phyloP scores from a whole-genome alignment of 2,329 filamentous ascomycete genomes.

The Claviceps sp. region DNA sequence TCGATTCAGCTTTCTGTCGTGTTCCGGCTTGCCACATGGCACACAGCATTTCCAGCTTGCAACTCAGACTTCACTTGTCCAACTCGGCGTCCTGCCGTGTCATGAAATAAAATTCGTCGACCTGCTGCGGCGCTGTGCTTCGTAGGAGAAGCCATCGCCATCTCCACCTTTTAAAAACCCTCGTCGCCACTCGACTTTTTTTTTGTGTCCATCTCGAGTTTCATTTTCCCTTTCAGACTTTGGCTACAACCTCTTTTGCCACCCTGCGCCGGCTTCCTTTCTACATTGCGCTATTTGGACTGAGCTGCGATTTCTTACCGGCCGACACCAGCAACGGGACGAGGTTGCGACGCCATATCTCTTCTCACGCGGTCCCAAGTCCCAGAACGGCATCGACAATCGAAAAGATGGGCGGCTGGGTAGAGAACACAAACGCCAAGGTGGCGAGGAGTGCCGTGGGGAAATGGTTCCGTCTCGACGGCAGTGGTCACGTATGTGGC shows the following conservation, averaged over 20 bases:
- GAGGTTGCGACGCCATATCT: not conserved
- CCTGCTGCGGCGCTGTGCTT: not conserved
- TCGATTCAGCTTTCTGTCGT: not conserved
- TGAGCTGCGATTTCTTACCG: not conserved
- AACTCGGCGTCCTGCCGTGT: not conserved
- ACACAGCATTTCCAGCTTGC: not conserved
- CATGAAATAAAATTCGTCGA: not conserved
- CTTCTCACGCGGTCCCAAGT: not conserved
- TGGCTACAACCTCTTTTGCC: not conserved
- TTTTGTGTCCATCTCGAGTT: no score
- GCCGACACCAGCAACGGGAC: not conserved
- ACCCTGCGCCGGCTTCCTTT: not conserved
- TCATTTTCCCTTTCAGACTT: not conserved
- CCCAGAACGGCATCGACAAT: not conserved
- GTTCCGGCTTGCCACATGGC: not conserved
- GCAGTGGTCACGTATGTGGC: constrained; percentile 61
- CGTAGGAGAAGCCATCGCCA: not conserved
- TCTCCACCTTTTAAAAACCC: not conserved
- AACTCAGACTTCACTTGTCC: not conserved
- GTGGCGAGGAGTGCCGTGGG: constrained; percentile 55
- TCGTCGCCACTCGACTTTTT: not conserved
- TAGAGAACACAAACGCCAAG: constrained; percentile 35
- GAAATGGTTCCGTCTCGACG: constrained; percentile 66
- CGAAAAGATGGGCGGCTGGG: constrained; percentile 31
- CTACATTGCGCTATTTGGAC: not conserved